Conservation (phyloP, 371 early-diverging fungal genomes). For the Lichtheimia hyalospora region DNA sequence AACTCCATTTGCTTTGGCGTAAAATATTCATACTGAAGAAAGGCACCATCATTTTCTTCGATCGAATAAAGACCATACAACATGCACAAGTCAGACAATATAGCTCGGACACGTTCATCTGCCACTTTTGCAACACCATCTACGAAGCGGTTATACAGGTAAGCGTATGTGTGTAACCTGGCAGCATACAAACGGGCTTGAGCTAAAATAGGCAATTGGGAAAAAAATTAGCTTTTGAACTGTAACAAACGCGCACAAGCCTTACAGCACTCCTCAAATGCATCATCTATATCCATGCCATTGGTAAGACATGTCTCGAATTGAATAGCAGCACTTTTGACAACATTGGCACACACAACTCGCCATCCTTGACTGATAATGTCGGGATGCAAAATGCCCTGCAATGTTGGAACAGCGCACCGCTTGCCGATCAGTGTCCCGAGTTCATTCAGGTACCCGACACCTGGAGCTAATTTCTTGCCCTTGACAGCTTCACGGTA, state of each 20-base stretch:
- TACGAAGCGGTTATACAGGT: conserved; percentile 83
- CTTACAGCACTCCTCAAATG: conserved; percentile 81
- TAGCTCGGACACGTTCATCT: conserved; percentile 38
- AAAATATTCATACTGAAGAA: conserved; percentile 85
- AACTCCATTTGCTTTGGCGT: conserved; percentile 69
- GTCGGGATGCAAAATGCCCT: conserved; percentile 61
- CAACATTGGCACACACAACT: conserved; percentile 82
- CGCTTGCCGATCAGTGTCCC: conserved; percentile 49
- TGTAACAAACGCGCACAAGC: too few species aligned
- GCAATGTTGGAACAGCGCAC: conserved; percentile 53
- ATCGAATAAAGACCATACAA: conserved; percentile 86
- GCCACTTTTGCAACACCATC: conserved; percentile 69
- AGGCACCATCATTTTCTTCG: conserved; percentile 82
- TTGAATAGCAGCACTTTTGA: conserved; percentile 77
- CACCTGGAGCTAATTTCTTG: conserved; percentile 78
- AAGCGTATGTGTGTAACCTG: conserved; percentile 83
- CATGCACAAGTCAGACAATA: conserved; percentile 69
- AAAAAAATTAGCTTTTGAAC: background rate
- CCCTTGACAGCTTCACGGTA: conserved; percentile 78
- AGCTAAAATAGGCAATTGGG: conserved; percentile 25
- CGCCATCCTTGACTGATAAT: conserved; percentile 81
- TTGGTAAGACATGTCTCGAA: conserved; percentile 69
- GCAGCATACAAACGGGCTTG: conserved; percentile 83
- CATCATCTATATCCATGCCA: conserved; percentile 75
- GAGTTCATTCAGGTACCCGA: conserved; percentile 76